Base-by-base conservation (phyloP, 164 flowering plant genomes). In the Vitis riparia region DNA sequence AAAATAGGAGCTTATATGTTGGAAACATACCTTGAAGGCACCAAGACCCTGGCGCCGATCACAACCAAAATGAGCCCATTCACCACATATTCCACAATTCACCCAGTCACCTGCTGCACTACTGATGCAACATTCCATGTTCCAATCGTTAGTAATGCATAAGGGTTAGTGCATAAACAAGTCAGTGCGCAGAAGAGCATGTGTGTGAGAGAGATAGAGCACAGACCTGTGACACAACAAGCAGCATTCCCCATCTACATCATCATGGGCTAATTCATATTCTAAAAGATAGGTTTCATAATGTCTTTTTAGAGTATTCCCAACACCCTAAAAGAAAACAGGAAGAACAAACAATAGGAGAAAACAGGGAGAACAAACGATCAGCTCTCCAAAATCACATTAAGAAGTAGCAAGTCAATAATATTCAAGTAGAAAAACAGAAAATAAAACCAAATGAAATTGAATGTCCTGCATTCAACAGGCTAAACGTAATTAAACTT, bases 31-130 rank as follows among this genome's bases (percentile, higher is more conserved):
- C 97, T 96, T 96, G 68, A 96, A 95, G 47, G 99, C 98, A 50
- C 98, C 99, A 65, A 95, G 95, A 11, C 99, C 99, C 62, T 85
- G 98, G 81, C 98, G 77, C 80, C 93, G 82, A 70, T 93, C 99
- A 55, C 99, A 96, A 23, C 99, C 99, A 78, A 96, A 93, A 73
- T 96, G 99, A 0, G 99, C 99, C 99, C 99, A 96, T 80, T 96
- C 98, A 0, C 97, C 99, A 55, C 99, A 96, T 32, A 86, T 81
- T n/a, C 99, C 97, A 73, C 99, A 96, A 75, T 96, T 96, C 67
- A 96, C 99, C 99, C 99, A 96, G 67, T 96, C 99, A 30, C 99
- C 99, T 10, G 97, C 95, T 61, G 99, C 98, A 19, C 98, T 90
- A 91, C 99, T 95, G 97, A 19, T 70, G 4, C 62, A 73, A 69